Conservation (phyloP, 192 early-diverging fungal genomes). For the Coemansia javaensis region DNA sequence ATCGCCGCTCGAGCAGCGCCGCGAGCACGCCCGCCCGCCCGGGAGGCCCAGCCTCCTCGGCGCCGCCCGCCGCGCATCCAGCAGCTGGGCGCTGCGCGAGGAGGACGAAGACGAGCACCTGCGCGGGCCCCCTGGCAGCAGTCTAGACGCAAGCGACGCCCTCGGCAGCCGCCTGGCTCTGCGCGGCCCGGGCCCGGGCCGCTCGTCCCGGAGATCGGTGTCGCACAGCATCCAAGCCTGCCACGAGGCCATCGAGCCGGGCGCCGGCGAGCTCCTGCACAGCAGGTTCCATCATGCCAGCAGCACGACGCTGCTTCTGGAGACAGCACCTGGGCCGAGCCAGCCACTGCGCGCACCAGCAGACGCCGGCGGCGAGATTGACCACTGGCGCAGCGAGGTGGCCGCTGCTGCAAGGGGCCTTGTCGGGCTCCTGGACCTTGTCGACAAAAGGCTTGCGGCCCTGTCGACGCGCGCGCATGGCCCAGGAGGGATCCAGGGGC, state of each 20-base stretch:
- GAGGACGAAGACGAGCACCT: slow-evolving; percentile 40
- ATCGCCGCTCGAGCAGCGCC: slow-evolving; percentile 46
- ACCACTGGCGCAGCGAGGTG: slow-evolving; percentile 27
- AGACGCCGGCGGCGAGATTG: neutral
- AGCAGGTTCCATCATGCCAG: neutral
- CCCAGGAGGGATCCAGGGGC: too few species aligned
- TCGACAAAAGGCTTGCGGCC: slow-evolving; percentile 8
- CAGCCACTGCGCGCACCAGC: slow-evolving; percentile 1
- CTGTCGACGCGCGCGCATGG: neutral
- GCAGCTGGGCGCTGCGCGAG: slow-evolving; percentile 37
- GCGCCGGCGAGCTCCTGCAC: slow-evolving; percentile 5
- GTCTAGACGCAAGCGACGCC: too few species aligned
- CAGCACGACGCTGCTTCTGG: neutral
- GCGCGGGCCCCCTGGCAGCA: too few species aligned
- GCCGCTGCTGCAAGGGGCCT: slow-evolving; percentile 12
- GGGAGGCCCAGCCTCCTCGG: neutral
- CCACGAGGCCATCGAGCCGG: slow-evolving; percentile 12
- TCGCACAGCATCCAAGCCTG: slow-evolving; percentile 35
- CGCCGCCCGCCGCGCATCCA: neutral
- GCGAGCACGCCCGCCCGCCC: slow-evolving; percentile 17
- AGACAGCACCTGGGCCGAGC: too few species aligned
- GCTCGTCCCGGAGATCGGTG: slow-evolving; percentile 31
- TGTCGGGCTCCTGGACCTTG: slow-evolving; percentile 13
- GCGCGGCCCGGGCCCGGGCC: neutral
- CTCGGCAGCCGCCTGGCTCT: neutral